Evolutionary conservation across 2,329 filamentous ascomycete genomes (phyloP).

Genomic region (Aureobasidium sp.): DNA sequence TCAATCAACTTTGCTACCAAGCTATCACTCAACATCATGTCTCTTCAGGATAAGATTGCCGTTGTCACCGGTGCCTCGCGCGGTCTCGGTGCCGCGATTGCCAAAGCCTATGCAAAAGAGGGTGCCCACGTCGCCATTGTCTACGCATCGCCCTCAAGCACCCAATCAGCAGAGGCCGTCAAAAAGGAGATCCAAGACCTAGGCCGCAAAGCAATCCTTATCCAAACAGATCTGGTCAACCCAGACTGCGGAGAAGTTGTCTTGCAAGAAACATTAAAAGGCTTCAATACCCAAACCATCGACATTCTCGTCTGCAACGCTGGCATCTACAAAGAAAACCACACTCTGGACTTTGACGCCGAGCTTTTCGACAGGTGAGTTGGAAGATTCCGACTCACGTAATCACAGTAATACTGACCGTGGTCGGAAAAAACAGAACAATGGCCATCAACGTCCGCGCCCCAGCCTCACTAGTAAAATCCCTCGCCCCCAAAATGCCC

Average conservation of each 20-base stretch:
- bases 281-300: constrained; percentile 38
- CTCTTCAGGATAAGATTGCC: constrained; percentile 24
- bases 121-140: constrained; percentile 43
- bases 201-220: constrained; percentile 40
- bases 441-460: constrained; percentile 21
- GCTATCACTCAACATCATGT: not conserved
- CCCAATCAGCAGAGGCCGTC: constrained; percentile 48
- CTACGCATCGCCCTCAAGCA: constrained; percentile 48
- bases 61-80: constrained; percentile 36
- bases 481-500: constrained; percentile 26
- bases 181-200: constrained; percentile 34
- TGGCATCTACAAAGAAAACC: constrained; percentile 26
- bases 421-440: not conserved
- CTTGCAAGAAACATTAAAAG: constrained; percentile 41
- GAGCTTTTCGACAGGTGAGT: constrained; percentile 5
- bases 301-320: constrained; percentile 55
- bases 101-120: constrained; percentile 31
- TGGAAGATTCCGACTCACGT: too few relatives aligned
- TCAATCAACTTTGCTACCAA: too few relatives aligned
- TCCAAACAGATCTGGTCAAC: constrained; percentile 50
- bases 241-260: constrained; percentile 43
- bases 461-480: constrained; percentile 29
- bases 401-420: not conserved
- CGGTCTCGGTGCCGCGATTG: constrained; percentile 36
- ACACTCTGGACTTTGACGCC: not conserved